Conservation (phyloP, 2,329 filamentous ascomycete genomes). For the Dendrostoma leiphaemia region DNA sequence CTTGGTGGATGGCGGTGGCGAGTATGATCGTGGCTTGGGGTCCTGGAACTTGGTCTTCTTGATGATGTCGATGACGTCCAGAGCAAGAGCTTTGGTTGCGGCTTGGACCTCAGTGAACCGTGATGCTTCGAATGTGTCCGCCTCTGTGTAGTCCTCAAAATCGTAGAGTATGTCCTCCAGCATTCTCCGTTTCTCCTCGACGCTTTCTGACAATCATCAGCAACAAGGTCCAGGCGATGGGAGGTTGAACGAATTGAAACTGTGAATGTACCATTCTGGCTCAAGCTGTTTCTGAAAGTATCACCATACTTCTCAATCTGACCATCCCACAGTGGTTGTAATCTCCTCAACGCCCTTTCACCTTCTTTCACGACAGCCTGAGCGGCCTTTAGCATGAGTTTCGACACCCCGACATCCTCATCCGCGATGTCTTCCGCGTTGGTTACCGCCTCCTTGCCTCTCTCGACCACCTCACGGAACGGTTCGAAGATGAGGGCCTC, state of each 20-base stretch:
- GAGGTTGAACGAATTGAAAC: slow-evolving; percentile 13
- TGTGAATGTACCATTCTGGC: slow-evolving; percentile 28
- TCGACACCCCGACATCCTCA: slow-evolving; percentile 23
- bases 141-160: slow-evolving; percentile 40
- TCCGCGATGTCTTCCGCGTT: slow-evolving; percentile 30
- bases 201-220: slow-evolving; percentile 3
- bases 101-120: slow-evolving; percentile 37
- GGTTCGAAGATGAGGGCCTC: slow-evolving; percentile 19
- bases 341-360: slow-evolving; percentile 34
- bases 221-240: not conserved
- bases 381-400: slow-evolving; percentile 32
- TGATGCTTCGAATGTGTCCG: slow-evolving; percentile 33
- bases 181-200: slow-evolving; percentile 12
- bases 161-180: slow-evolving; percentile 38
- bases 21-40: not conserved
- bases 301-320: slow-evolving; percentile 36
- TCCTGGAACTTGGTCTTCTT: slow-evolving; percentile 31
- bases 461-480: slow-evolving; percentile 28
- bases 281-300: slow-evolving; percentile 33
- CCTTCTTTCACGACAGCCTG: slow-evolving; percentile 28
- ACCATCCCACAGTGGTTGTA: slow-evolving; percentile 37
- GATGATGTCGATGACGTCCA: slow-evolving; percentile 36
- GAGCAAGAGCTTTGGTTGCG: slow-evolving; percentile 38
- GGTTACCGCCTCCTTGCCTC: slow-evolving; percentile 34
- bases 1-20: slow-evolving; percentile 15